Conservation (phyloP, 2,329 filamentous ascomycete species). For the Arthrobotrys entomopaga region DNA sequence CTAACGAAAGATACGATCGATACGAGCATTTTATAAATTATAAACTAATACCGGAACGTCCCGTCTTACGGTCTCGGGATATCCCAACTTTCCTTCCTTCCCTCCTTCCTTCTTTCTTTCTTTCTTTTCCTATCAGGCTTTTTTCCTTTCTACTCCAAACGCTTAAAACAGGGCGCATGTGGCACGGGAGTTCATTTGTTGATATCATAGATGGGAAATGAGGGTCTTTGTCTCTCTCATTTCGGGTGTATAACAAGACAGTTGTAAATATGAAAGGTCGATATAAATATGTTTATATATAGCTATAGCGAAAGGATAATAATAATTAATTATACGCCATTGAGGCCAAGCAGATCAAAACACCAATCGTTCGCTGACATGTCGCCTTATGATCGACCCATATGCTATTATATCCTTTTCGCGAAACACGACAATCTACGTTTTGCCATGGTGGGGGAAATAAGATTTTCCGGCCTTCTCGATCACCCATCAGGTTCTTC, state of each 20-base stretch:
- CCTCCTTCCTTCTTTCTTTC: background rate
- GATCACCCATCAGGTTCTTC: no score
- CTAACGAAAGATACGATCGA: constrained; percentile 19
- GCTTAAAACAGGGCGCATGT: background rate
- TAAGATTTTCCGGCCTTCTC: constrained; percentile 13
- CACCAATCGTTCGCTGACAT: background rate
- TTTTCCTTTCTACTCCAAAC: background rate
- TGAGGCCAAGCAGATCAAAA: constrained; percentile 8
- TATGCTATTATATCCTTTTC: background rate
- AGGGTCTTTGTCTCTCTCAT: background rate
- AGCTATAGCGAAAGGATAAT: constrained; percentile 24
- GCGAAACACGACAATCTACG: background rate
- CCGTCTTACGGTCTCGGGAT: background rate
- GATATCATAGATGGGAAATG: constrained; percentile 3
- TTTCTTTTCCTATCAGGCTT: background rate
- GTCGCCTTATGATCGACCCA: background rate
- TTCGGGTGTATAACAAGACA: constrained; percentile 8
- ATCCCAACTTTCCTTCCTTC: no score
- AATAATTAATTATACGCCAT: constrained; percentile 38
- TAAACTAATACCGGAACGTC: constrained; percentile 17
- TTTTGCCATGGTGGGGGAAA: constrained; percentile 29
- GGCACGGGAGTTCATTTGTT: constrained; percentile 23
- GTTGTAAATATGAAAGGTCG: constrained; percentile 28
- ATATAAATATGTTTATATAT: constrained; percentile 24
- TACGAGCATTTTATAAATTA: constrained; percentile 15